A percentile compares a stretch with the other conserved stretches of the same genome.
Evolutionary conservation across 1,139 yeast species (phyloP).

Genomic region (Geotrichum restrictum): DNA sequence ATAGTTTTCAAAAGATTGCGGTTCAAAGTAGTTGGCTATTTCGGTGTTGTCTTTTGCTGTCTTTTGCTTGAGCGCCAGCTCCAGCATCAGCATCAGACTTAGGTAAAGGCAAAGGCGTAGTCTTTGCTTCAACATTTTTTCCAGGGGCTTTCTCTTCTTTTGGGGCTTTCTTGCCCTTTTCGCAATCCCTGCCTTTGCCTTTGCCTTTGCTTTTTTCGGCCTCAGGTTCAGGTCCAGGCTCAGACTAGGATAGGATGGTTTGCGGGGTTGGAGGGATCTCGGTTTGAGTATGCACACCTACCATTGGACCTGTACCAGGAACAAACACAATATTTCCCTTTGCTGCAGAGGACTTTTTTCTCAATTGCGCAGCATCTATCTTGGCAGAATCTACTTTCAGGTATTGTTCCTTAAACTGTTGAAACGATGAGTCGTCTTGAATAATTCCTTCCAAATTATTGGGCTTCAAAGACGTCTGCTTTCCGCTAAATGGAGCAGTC

Average conservation of each 20-base stretch:
- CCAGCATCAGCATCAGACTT: neutral
- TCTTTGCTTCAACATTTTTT: no score
- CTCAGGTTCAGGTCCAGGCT: conserved; percentile 2
- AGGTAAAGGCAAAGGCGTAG: no score
- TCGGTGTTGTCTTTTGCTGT: no score
- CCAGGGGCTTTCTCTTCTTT: no score
- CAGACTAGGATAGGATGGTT: conserved; percentile 1
- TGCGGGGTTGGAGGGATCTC: conserved; percentile 13
- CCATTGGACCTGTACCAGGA: conserved; percentile 18
- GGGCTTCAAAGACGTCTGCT: conserved; percentile 19
- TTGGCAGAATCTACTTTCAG: conserved; percentile 6
- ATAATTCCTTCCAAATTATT: conserved; percentile 26
- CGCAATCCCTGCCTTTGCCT: neutral
- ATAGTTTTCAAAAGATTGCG: no score
- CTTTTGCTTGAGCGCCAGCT: no score
- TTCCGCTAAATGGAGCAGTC: conserved; percentile 30
- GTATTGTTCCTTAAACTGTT: no score
- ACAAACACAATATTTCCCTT: conserved; percentile 19
- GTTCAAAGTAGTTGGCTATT: no score
- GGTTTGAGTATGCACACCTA: conserved; percentile 20
- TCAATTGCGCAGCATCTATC: conserved; percentile 10
- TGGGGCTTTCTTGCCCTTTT: conserved; percentile 2
- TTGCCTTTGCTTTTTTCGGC: neutral
- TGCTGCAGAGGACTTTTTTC: conserved; percentile 12
- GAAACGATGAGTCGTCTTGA: conserved; percentile 22